Evolutionary conservation across 768 basidiomycete species (phyloP).

Genomic region (Termitomyces sp.): DNA sequence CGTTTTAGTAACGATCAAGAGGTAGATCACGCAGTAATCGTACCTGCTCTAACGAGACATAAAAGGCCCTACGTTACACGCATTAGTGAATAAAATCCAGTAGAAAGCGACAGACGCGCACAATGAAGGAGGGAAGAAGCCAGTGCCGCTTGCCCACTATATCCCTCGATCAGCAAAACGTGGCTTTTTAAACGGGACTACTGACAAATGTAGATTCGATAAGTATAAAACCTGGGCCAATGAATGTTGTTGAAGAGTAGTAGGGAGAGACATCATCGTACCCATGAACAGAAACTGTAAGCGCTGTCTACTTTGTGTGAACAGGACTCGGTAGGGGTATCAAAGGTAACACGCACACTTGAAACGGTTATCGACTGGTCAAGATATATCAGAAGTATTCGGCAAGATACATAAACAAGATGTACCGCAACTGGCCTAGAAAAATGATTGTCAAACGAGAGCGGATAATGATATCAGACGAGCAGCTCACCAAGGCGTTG

Average conservation of each 20-base stretch:
- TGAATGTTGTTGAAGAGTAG: background rate
- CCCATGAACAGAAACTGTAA: background rate
- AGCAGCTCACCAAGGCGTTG: conserved; percentile 4
- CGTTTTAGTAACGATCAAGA: background rate
- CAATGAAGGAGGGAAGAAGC: background rate
- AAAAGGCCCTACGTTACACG: background rate
- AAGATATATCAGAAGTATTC: background rate
- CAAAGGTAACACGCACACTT: background rate
- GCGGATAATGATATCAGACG: too few relatives aligned
- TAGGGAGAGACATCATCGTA: background rate
- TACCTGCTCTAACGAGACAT: background rate
- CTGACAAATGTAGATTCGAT: conserved; percentile 1
- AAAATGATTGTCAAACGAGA: background rate
- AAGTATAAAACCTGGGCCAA: background rate
- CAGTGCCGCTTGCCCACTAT: background rate
- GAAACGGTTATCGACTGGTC: background rate
- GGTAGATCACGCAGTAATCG: background rate
- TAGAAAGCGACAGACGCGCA: background rate
- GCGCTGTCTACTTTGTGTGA: background rate
- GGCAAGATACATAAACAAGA: background rate
- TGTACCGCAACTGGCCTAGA: background rate
- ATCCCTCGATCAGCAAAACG: background rate
- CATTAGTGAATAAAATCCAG: background rate
- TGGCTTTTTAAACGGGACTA: background rate
- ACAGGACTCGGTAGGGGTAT: background rate